Conservation (phyloP, 495 filamentous ascomycete genomes). For the Articulospora tetracladia region DNA sequence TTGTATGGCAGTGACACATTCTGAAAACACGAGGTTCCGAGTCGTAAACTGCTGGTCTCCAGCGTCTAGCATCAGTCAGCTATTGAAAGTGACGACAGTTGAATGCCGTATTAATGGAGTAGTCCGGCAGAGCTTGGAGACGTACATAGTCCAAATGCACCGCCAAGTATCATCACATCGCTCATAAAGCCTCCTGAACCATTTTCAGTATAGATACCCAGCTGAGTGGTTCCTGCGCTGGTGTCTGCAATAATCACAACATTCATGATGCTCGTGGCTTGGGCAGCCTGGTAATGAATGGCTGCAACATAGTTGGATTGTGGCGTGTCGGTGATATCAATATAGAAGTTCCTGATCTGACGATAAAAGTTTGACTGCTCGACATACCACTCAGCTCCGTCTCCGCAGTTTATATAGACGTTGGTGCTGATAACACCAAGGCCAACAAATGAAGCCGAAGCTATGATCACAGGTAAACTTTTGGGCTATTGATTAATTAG, state of each 20-base stretch:
- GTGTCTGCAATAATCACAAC: conserved; percentile 44
- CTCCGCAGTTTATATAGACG: conserved; percentile 56
- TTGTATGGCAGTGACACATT: conserved; percentile 43
- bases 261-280: conserved; percentile 41
- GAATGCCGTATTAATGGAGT: not conserved
- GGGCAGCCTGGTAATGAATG: conserved; percentile 40
- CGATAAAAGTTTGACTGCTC: conserved; percentile 46
- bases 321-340: conserved; percentile 32
- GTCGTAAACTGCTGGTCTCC: conserved; percentile 54
- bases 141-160: not conserved
- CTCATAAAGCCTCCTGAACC: conserved; percentile 33
- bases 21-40: conserved; percentile 41
- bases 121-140: not conserved
- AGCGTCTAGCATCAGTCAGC: conserved; percentile 16
- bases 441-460: conserved; percentile 6
- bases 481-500: conserved; percentile 23
- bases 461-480: not conserved
- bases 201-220: conserved; percentile 60
- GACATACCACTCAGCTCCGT: conserved; percentile 61
- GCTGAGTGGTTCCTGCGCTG: conserved; percentile 22
- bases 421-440: conserved; percentile 66
- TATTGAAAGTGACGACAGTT: not conserved
- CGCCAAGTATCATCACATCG: not conserved
- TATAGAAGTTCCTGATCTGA: conserved; percentile 34
- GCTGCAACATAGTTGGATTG: conserved; percentile 13